Conservation (phyloP, 2,329 filamentous ascomycete species). For the Ascochyta pisi region DNA sequence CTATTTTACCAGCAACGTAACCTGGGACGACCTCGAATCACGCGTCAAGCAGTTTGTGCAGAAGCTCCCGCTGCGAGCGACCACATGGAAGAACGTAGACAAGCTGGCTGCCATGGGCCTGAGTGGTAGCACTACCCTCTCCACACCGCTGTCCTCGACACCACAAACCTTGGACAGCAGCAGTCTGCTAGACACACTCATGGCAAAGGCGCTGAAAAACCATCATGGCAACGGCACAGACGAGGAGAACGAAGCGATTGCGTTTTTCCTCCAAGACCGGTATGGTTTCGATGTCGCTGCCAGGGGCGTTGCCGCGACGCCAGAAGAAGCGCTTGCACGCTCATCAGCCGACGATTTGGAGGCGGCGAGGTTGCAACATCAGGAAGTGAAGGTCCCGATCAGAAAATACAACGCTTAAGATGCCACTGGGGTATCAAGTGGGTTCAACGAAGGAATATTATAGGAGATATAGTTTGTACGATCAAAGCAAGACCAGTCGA, state of each 20-base stretch:
- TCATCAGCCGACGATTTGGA: slow-evolving; percentile 22
- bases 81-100: slow-evolving; percentile 27
- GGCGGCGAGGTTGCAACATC: not conserved
- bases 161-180: slow-evolving; percentile 16
- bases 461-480: too few relatives aligned
- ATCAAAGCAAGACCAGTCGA: not conserved
- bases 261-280: slow-evolving; percentile 23
- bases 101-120: slow-evolving; percentile 36
- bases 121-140: slow-evolving; percentile 17
- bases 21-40: slow-evolving; percentile 24
- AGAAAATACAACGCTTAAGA: not conserved
- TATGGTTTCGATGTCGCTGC: slow-evolving; percentile 25
- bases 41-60: slow-evolving; percentile 29
- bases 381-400: not conserved
- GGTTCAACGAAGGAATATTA: too few relatives aligned
- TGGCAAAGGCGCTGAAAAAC: slow-evolving; percentile 31
- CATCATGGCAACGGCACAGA: slow-evolving; percentile 26
- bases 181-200: slow-evolving; percentile 24
- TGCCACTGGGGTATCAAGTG: too few relatives aligned
- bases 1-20: slow-evolving; percentile 21
- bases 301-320: not conserved
- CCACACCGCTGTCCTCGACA: slow-evolving; percentile 1
- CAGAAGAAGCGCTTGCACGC: slow-evolving; percentile 3
- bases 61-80: slow-evolving; percentile 26
- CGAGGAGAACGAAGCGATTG: slow-evolving; percentile 30